phyloP scores from a whole-genome alignment of 371 early-diverging fungal species.

The Zopfochytrium polystomum region DNA sequence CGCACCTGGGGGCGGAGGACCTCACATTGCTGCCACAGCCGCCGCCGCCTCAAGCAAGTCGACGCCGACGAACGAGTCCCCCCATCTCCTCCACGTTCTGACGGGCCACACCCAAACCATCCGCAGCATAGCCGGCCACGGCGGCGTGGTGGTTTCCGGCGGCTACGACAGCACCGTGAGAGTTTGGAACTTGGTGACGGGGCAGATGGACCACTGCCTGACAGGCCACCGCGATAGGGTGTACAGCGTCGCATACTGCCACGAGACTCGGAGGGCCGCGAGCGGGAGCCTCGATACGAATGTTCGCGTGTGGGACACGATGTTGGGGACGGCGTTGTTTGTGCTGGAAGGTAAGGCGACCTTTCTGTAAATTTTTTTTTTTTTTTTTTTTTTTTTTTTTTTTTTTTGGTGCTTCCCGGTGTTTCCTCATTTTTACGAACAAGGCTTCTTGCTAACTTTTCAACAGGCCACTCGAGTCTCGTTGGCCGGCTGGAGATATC shows the following conservation, averaged over 20 bases:
- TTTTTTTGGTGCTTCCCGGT: no score
- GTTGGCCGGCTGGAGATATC: conserved; percentile 88
- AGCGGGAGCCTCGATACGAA: conserved; percentile 96
- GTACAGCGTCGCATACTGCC: conserved; percentile 84
- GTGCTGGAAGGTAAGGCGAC: no score
- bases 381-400: no score
- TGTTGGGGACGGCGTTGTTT: conserved; percentile 73
- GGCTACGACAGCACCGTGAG: conserved; percentile 93
- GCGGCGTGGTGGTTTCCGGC: conserved; percentile 86
- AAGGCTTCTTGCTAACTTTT: no score
- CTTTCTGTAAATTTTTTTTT: no score
- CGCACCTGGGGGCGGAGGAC: conserved; percentile 46
- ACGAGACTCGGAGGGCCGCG: conserved; percentile 78
- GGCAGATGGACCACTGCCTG: conserved; percentile 64
- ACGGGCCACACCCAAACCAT: conserved; percentile 90
- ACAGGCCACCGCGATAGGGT: conserved; percentile 89
- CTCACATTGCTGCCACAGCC: conserved; percentile 12
- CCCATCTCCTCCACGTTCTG: conserved; percentile 67
- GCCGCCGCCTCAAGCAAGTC: no score
- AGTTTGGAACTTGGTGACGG: conserved; percentile 85
- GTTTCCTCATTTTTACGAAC: no score
- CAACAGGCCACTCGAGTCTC: conserved; percentile 88
- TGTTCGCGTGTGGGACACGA: conserved; percentile 92
- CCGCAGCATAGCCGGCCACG: conserved; percentile 87
- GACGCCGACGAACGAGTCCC: no score